A percentile compares a stretch with the other conserved stretches of the same genome.
phyloP scores from a whole-genome alignment of 176 grass and related monocot genomes.

The Bolboschoenus planiculmis region DNA sequence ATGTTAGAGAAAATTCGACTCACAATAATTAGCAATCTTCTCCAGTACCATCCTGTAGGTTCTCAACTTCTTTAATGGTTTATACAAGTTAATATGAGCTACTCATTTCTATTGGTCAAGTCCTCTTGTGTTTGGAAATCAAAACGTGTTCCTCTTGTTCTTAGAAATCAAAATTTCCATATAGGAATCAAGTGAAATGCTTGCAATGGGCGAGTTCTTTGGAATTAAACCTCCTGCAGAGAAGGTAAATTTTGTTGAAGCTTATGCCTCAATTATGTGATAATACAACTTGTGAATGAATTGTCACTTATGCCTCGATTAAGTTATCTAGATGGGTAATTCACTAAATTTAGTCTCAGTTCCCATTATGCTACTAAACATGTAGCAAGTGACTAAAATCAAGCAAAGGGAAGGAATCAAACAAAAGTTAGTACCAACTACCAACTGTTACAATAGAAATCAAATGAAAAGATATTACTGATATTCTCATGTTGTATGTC shows the following conservation, averaged over 20 bases:
- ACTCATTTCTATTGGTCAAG: not conserved
- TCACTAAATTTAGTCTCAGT: not conserved
- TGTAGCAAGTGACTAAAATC: not conserved
- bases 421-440: not conserved
- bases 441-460: not conserved
- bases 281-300: slow-evolving; percentile 4
- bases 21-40: slow-evolving; percentile 97
- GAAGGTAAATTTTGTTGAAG: slow-evolving; percentile 40
- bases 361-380: not conserved
- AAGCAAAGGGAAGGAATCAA: not conserved
- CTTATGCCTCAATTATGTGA: not conserved
- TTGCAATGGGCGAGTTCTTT: slow-evolving; percentile 98
- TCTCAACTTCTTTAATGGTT: slow-evolving; percentile 12
- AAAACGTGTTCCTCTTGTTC: not conserved
- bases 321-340: not conserved
- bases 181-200: slow-evolving; percentile 93
- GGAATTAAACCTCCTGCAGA: slow-evolving; percentile 79
- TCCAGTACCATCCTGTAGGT: slow-evolving; percentile 93
- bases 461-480: not conserved
- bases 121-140: not conserved
- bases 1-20: slow-evolving; percentile 89
- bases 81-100: slow-evolving; percentile 4
- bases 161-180: not conserved
- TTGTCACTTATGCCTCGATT: not conserved
- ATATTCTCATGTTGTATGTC: not conserved